Percentiles rank a stretch among this genome's conserved stretches.
phyloP scores from a whole-genome alignment of 2,329 filamentous ascomycete genomes.

The Orbilia javanica region DNA sequence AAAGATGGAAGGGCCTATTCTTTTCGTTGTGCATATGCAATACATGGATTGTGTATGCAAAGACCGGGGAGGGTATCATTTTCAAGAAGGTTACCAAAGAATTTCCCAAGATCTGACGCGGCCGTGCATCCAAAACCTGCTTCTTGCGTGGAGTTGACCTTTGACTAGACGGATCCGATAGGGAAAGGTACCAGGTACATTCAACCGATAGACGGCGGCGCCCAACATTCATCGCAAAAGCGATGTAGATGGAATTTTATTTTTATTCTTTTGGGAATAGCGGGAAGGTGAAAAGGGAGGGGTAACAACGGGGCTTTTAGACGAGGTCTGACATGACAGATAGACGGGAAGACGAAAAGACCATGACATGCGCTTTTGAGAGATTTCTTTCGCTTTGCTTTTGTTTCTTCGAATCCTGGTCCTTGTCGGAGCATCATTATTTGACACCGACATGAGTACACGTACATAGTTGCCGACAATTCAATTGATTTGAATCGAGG shows the following conservation, averaged over 20 bases:
- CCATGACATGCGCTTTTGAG: slow-evolving; percentile 7
- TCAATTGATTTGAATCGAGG: not conserved
- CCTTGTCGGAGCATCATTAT: not conserved
- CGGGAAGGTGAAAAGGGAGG: not conserved
- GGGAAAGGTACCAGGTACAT: slow-evolving; percentile 13
- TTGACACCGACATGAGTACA: no score
- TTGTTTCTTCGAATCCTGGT: slow-evolving; percentile 6
- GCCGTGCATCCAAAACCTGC: slow-evolving; percentile 14
- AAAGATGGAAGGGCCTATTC: slow-evolving; percentile 23
- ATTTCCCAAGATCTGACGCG: slow-evolving; percentile 45
- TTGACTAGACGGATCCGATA: not conserved
- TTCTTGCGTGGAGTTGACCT: slow-evolving; percentile 17
- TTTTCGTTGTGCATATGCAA: slow-evolving; percentile 28
- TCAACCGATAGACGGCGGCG: not conserved
- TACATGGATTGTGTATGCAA: slow-evolving; percentile 23
- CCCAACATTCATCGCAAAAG: not conserved
- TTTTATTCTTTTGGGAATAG: not conserved
- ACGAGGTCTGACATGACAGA: not conserved
- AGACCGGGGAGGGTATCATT: not conserved
- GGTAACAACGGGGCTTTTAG: not conserved
- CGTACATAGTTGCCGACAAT: not conserved
- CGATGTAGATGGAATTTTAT: not conserved
- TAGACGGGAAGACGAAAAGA: slow-evolving; percentile 1
- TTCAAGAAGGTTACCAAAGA: slow-evolving; percentile 18
- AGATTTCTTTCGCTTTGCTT: slow-evolving; percentile 15